Base-by-base conservation (phyloP, 495 filamentous ascomycete genomes). In the Podospora anserina region DNA sequence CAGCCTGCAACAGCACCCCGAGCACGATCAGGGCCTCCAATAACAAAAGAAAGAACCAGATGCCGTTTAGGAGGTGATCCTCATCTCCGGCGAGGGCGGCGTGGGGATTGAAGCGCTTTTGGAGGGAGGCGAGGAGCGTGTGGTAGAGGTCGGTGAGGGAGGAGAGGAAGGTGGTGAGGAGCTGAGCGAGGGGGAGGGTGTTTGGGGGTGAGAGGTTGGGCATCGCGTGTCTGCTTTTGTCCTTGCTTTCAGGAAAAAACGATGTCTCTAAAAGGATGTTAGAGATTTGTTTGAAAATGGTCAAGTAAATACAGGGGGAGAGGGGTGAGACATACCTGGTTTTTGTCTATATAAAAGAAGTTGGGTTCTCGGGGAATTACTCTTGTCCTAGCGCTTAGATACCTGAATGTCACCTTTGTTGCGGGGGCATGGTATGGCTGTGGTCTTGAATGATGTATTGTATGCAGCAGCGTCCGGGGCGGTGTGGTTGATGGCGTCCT, bases 11-110 rank as follows among this genome's bases (percentile, higher is more conserved):
- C 1, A 75, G 70, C 1, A 81, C 78, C 11, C 75, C 73, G 16
- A 77, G 54, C 0, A 84, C 78, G 70, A 84, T 78, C 63, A 80
- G 61, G 3, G 80, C 77, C 68, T 84, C 80, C 13, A 83, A 61
- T 18, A 74, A 73, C 23, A 84, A 63, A 39, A 84, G 72, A 16
- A 78, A 75, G 64, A 84, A 78, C 82, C 82, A 84, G 63, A 84
- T 72, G 49, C 73, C 73, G 72, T 84, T 82, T n/a, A 84, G 68
- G 1, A 81, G 60, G 59, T 79, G 71, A 63, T 79, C 74, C 44
- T 82, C 76, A 63, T 80, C 76, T 53, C 67, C 76, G 23, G 72
- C 72, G 6, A 78, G 70, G 32, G 75, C 53, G 11, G 69, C 74
- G 63, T 70, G 64, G 27, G 77, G 61, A 66, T 74, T 75, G 67